Base-by-base conservation (phyloP, 805 yeast genomes). In the Sporopachydermia lactativora region DNA sequence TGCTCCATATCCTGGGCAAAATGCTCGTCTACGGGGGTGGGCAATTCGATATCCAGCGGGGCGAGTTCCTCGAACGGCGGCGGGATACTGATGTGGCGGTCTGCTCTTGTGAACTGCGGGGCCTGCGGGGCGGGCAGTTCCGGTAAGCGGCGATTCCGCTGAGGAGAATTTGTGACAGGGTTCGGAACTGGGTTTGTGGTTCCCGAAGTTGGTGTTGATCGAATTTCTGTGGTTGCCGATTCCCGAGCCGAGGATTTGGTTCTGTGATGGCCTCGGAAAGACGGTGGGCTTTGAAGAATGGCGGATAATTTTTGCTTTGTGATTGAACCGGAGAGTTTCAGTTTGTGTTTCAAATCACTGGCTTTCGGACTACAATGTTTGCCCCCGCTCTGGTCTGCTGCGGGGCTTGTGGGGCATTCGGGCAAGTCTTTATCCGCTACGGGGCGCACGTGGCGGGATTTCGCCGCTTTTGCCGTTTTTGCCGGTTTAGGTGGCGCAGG, bases 1-100 rank as follows among this genome's bases (percentile, higher is more conserved):
- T 8, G n/a, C 8, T 24, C 31, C 31, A 24, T 24, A 8, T 24
- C 31, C 31, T 8, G 13, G 8, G 31, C 31, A 24, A 24, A 24
- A 24, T 24, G 31, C n/a, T 24, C 31, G n/a, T 24, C 31, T 24
- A 24, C 31, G n/a, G 31, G 31, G 13, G 31, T 24, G n/a, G 31
- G 31, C 8, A 24, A n/a, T 24, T 8, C 31, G n/a, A 24, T 24
- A 24, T 24, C 31, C 8, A 24, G 31, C 8, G 31, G 8, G 31
- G 13, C 31, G 8, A 24, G 8, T 8, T 24, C 31, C n/a, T 24
- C 31, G 13, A 24, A 24, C 8, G 31, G 31, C 31, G 31, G 31
- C 8, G n/a, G 31, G n/a, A 24, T n/a, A 24, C 31, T 24, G 31
- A 24, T 24, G n/a, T 8, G 31, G 13, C 31, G 8, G n/a, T 24